Evolutionary conservation across 352 stramenopile genomes (phyloP).

Genomic region (Phytophthora aleatoria): DNA sequence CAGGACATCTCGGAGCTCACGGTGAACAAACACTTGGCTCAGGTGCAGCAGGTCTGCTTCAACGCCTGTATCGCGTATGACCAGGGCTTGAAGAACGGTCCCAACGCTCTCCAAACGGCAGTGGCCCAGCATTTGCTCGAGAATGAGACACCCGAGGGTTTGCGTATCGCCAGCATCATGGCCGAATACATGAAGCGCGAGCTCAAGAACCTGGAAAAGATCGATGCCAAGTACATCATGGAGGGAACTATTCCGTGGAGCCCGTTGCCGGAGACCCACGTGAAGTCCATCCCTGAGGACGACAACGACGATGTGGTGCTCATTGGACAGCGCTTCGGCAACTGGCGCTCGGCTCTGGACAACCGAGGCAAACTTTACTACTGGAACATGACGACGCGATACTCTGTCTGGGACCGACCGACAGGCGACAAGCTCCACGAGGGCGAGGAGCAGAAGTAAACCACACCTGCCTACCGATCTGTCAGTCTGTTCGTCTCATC

Average conservation of each 20-base stretch:
- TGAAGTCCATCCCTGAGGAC: constrained; percentile 30
- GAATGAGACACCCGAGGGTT: constrained; percentile 60
- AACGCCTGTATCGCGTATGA: constrained; percentile 94
- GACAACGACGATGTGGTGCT: constrained; percentile 75
- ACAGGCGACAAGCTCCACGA: constrained; percentile 64
- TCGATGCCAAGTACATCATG: constrained; percentile 72
- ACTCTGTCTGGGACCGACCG: constrained; percentile 79
- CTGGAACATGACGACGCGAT: constrained; percentile 87
- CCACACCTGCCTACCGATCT: constrained; percentile 1
- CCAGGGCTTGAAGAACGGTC: constrained; percentile 74
- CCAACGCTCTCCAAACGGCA: constrained; percentile 56
- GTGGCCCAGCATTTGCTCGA: constrained; percentile 80
- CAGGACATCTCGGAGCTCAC: constrained; percentile 94
- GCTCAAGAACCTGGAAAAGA: constrained; percentile 80
- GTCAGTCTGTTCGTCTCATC: neutral
- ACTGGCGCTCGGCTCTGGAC: constrained; percentile 85
- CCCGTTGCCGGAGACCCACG: constrained; percentile 37
- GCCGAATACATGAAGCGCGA: constrained; percentile 81
- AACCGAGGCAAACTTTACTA: constrained; percentile 89
- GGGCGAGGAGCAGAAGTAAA: constrained; percentile 47
- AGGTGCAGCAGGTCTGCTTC: constrained; percentile 96
- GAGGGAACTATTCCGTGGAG: constrained; percentile 82
- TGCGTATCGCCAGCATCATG: constrained; percentile 64
- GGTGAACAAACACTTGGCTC: constrained; percentile 96
- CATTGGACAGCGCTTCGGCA: constrained; percentile 83